These are phyloP conservation scores for Claviceps purpurea DNA, from an alignment of 2,329 filamentous ascomycete genomes.

Conservation along the genomic window DNA sequence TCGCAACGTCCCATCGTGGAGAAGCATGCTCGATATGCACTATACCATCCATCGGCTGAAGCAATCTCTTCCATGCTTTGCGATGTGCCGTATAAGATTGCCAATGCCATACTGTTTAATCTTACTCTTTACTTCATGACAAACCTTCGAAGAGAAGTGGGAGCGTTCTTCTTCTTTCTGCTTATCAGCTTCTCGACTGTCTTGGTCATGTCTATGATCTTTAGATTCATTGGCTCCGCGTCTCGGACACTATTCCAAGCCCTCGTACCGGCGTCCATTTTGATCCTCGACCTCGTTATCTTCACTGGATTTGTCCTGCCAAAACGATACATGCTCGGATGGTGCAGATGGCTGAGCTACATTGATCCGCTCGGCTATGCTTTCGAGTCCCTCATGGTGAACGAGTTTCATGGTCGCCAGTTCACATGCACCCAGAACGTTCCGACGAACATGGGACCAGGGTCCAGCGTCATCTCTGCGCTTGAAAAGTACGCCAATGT, in stretches of 20 bases:
- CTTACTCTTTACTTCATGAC: constrained; percentile 77
- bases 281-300: constrained; percentile 54
- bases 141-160: constrained; percentile 59
- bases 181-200: constrained; percentile 62
- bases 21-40: constrained; percentile 73
- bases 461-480: constrained; percentile 1
- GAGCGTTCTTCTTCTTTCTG: constrained; percentile 75
- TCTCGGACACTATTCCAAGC: constrained; percentile 57
- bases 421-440: constrained; percentile 40
- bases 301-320: constrained; percentile 59
- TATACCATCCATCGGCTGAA: constrained; percentile 84
- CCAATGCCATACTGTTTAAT: constrained; percentile 67
- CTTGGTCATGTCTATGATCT: constrained; percentile 73
- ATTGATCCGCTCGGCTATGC: constrained; percentile 67
- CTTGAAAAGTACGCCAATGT: constrained; percentile 13
- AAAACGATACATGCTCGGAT: constrained; percentile 57
- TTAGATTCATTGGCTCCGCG: constrained; percentile 65
- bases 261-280: constrained; percentile 44
- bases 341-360: constrained; percentile 76
- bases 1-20: constrained; percentile 85
- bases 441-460: constrained; percentile 18
- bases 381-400: constrained; percentile 70
- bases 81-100: constrained; percentile 67
- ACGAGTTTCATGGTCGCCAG: constrained; percentile 59
- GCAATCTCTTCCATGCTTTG: constrained; percentile 76